Evolutionary conservation across 2,329 filamentous ascomycete species (phyloP), one percentile per base, ranked within the genome.

Genomic region (Fusarium pseudograminearum): DNA sequence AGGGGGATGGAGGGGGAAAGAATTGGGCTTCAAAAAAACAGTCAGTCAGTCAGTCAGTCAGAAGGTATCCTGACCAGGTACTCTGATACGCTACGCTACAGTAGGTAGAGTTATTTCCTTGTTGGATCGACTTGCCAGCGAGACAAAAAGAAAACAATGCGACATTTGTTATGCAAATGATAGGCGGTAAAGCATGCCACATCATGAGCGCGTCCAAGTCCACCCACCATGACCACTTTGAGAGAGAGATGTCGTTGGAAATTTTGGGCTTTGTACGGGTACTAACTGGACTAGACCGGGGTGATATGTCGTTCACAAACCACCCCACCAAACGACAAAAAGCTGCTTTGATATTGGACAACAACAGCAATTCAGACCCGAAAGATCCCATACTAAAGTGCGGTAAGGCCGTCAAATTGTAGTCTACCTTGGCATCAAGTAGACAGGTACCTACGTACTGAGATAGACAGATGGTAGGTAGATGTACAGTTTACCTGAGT

Each of bases 311-410:
- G 61, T 61, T 50, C 51, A 52, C 38, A 53, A 47, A 63, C 15
- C 47, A 69, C 67, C 67, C 67, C 67, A 70, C 67, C 45, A 44
- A 33, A 33, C 24, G 42, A 57, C 66, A 47, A 55, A 59, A 70
- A 57, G 57, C 42, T 64, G 67, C 41, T 45, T 57, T 42, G 53
- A 70, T 64, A 70, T 53, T 70, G 67, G 67, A 64, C 51, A 44
- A 69, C 38, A 45, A 42, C 41, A 55, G 31, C 55, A 67, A 59
- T 51, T 67, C 56, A 46, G 40, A 60, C 66, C 67, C 66, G 46
- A 69, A 70, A 67, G 67, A 46, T 53, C 66, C 66, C 52, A 62
- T 66, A 44, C 61, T 69, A 69, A 69, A 69, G 65, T 64, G 48
- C 57, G 61, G 65, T 66, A 69, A 69, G 65, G 46, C 59, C 54